Percentiles rank a stretch among this genome's conserved stretches.
Evolutionary conservation across 306 rosid genomes (phyloP).

Genomic region (Prunus davidiana): DNA sequence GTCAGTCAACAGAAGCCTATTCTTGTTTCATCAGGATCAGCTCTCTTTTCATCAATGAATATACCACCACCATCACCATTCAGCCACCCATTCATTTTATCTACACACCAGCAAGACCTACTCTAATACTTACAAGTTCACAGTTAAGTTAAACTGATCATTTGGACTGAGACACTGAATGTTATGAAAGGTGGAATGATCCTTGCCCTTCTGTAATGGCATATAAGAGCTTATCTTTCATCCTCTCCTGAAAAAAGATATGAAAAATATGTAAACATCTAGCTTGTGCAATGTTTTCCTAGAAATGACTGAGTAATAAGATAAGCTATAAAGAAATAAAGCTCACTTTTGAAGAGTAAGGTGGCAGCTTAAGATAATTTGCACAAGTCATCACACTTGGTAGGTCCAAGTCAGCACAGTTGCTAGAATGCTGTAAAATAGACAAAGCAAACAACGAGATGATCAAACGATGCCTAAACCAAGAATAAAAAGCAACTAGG

Average conservation of each 20-base stretch:
- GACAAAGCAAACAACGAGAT: constrained; percentile 1
- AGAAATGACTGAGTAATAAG: not conserved
- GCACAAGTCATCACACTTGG: constrained; percentile 99
- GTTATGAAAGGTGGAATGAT: constrained; percentile 91
- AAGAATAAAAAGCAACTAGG: not conserved
- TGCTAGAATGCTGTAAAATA: constrained; percentile 65
- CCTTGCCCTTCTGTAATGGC: constrained; percentile 98
- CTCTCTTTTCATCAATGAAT: constrained; percentile 31
- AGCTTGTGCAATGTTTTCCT: not conserved
- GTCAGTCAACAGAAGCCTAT: constrained; percentile 48
- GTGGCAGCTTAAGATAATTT: constrained; percentile 94
- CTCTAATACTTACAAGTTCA: constrained; percentile 72
- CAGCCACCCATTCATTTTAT: constrained; percentile 31
- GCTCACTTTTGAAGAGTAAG: constrained; percentile 83
- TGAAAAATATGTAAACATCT: not conserved
- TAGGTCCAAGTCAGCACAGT: constrained; percentile 67
- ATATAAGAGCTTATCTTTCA: constrained; percentile 86
- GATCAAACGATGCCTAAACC: constrained; percentile 10
- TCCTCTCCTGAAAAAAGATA: constrained; percentile 63
- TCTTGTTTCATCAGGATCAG: constrained; percentile 39
- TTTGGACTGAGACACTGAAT: constrained; percentile 16
- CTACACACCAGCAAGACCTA: constrained; percentile 51
- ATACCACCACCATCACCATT: constrained; percentile 23
- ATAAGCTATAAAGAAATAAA: constrained; percentile 15
- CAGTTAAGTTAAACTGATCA: constrained; percentile 23